Evolutionary conservation across 2,329 filamentous ascomycete species (phyloP).

Genomic region (Botrytis fragariae): DNA sequence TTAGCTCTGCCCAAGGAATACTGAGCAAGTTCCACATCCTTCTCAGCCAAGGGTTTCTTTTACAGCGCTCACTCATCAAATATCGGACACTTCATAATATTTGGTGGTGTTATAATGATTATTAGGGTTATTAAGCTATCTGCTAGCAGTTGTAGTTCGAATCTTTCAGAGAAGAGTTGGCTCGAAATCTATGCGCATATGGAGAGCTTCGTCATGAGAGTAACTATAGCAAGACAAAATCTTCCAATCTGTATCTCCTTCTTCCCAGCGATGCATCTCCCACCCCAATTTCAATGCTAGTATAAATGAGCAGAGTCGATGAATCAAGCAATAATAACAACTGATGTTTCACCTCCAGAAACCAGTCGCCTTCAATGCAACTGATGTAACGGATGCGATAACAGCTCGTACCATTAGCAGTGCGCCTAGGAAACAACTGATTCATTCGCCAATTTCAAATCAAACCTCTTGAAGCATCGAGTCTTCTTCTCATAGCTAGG

Average conservation of each 20-base stretch:
- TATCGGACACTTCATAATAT: neutral
- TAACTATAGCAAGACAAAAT: neutral
- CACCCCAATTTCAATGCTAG: neutral
- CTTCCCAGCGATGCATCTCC: neutral
- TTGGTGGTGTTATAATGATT: too few species aligned
- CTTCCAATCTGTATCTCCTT: neutral
- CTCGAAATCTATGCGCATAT: neutral
- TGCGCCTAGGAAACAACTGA: neutral
- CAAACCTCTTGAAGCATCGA: slow-evolving; percentile 5
- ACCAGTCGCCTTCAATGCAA: neutral
- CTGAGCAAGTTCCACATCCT: neutral
- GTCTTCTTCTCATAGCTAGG: slow-evolving; percentile 7
- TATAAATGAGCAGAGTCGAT: neutral
- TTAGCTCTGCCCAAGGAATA: neutral
- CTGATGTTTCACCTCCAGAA: neutral
- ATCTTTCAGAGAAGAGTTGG: too few species aligned
- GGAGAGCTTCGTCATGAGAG: neutral
- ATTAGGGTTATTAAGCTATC: neutral
- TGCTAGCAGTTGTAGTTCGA: neutral
- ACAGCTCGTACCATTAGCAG: neutral
- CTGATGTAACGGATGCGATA: neutral
- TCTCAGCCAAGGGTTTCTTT: neutral
- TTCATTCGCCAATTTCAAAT: neutral
- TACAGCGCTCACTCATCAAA: neutral
- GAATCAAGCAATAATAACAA: neutral